Base-by-base conservation (phyloP, 768 basidiomycete genomes). In the Symmetrospora coprosmae region DNA sequence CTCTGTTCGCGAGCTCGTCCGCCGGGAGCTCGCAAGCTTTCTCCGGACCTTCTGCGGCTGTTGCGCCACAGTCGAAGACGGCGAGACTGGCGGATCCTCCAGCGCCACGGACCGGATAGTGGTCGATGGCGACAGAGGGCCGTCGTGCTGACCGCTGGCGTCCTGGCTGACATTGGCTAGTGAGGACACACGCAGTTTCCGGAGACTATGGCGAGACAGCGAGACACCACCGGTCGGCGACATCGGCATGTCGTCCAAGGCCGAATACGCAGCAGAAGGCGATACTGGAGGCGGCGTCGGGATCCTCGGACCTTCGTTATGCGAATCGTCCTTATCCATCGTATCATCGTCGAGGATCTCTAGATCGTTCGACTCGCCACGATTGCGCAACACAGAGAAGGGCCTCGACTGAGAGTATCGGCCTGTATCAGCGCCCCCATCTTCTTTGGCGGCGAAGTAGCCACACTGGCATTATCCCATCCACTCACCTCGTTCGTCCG, bases 1-100 rank as follows among this genome's bases (percentile, higher is more conserved):
- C n/a, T n/a, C n/a, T n/a, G n/a, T n/a, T n/a, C n/a, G n/a, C n/a
- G n/a, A n/a, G n/a, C n/a, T n/a, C n/a, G n/a, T n/a, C 25, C 41
- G 9, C 27, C 55, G 19, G 11, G 55, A 58, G 34, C 55, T 58
- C 9, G 55, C 43, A n/a, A 58, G 17, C 27, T 33, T 58, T 25
- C 55, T 9, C 3, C 55, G 41, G 25, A n/a, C n/a, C n/a, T n/a
- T n/a, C 41, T 19, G 21, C 5, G 28, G 55, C 33, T 43, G 7
- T 34, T 49, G 47, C 5, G 47, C n/a, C 11, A 31, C 47, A 7
- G 47, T 49, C 47, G 13, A 31, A 13, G n/a, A 19, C 8, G 19
- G 27, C 45, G 16, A 47, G 27, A 3, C 27, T 28, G 16, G 45
- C 13, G 5, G 45, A n/a, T 47, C 7, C 27, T 13, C 9, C 27